Percentiles rank a stretch among this genome's conserved stretches.
Conservation (phyloP, 2,329 filamentous ascomycete genomes). For the Colletotrichum sansevieriae region DNA sequence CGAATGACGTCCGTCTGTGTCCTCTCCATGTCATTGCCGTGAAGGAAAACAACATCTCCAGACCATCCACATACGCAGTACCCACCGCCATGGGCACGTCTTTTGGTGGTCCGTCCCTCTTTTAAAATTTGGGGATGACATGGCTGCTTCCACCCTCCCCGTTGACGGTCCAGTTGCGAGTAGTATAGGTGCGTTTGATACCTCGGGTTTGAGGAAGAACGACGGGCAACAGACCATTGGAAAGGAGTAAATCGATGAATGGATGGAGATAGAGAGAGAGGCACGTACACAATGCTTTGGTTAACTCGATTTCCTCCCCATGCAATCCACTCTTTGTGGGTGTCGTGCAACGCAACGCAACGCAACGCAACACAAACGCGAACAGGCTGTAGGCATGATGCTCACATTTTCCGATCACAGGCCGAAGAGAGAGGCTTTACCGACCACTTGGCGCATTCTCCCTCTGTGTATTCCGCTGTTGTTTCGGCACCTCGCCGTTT, state of each 20-base stretch:
- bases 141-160: slow-evolving; percentile 7
- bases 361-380: too few species aligned
- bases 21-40: slow-evolving; percentile 19
- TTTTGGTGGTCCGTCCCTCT: slow-evolving; percentile 21
- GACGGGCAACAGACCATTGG: not conserved
- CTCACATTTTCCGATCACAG: too few species aligned
- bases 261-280: too few species aligned
- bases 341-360: not conserved
- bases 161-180: not conserved
- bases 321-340: not conserved
- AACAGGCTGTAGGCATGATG: too few species aligned
- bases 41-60: slow-evolving; percentile 27
- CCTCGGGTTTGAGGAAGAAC: not conserved
- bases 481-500: not conserved
- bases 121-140: slow-evolving; percentile 1
- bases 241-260: not conserved
- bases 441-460: slow-evolving; percentile 5
- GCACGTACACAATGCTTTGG: slow-evolving; percentile 8
- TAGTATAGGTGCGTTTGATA: not conserved
- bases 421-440: not conserved
- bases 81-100: slow-evolving; percentile 14
- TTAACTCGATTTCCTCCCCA: slow-evolving; percentile 1
- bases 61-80: slow-evolving; percentile 35
- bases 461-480: slow-evolving; percentile 1
- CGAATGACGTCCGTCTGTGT: slow-evolving; percentile 23